Base-by-base conservation (phyloP, 208 protist species). In the Acanthamoeba royreba region DNA sequence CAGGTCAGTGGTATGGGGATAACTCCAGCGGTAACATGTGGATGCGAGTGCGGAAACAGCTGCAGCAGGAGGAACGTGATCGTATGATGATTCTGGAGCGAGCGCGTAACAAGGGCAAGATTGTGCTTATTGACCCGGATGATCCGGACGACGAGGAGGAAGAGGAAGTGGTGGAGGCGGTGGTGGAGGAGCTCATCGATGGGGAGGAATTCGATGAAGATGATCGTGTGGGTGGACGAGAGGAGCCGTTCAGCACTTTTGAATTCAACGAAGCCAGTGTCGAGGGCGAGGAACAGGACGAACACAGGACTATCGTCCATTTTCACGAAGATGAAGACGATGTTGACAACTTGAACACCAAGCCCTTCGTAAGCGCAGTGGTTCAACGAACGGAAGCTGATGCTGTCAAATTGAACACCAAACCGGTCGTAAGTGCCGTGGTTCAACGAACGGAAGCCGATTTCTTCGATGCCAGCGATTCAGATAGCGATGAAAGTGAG, bases 1-100 rank as follows among this genome's bases (percentile, higher is more conserved):
- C 66, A 79, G 66, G 83, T 42, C 49, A 90, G 49, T 90, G 83
- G 83, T 90, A 90, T 35, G 83, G 83, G 33, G 55, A 69, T 52
- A 90, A 90, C 38, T 31, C 47, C 8, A 69, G 52, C 52, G 83
- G 83, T 9, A 90, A 90, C 49, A 61, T 90, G 83, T 90, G 83
- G 83, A 90, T 90, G 83, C 47, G 55, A 13, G 55, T 90, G 35
- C 83, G 83, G 22, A 90, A 66, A n/a, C 52, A 90, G 83, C 49
- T 90, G 35, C 47, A 72, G 49, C 83, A 69, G 55, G 83, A 90
- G 52, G 83, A 90, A 35, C 38, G 22, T n/a, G 72, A 83, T 9
- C 72, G 72, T 0, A 45, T 22, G 5, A 25, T 25, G 22, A 83
- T 83, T 45, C n/a, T n/a, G 22, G 72, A 35, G 15, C 72, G 72